phyloP scores from a whole-genome alignment of 1,284 basidiomycete species.

The Sanguinoderma infundibulare region DNA sequence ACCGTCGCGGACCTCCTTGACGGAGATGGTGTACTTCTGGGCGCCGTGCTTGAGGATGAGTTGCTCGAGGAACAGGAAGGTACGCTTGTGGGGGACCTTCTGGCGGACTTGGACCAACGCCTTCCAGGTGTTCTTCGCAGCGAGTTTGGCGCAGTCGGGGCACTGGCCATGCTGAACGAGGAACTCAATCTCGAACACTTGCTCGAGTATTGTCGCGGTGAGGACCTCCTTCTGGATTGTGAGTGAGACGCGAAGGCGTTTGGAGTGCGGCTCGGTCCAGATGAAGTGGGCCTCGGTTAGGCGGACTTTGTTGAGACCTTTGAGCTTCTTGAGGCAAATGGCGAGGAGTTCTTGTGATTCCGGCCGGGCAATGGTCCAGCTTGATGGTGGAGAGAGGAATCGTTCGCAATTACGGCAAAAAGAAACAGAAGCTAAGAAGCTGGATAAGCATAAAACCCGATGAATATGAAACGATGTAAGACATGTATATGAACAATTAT shows the following conservation, averaged over 20 bases:
- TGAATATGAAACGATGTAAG: too few species aligned
- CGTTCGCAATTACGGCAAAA: conserved; percentile 97
- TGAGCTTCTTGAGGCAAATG: conserved; percentile 92
- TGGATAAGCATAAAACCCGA: neutral
- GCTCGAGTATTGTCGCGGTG: conserved; percentile 94
- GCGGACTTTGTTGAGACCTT: conserved; percentile 92
- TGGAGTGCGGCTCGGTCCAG: conserved; percentile 99
- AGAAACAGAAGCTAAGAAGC: conserved; percentile 75
- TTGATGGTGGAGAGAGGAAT: conserved; percentile 89
- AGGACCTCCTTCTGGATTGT: conserved; percentile 99
- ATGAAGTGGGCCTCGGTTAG: conserved; percentile 98
- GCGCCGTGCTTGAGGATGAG: conserved; percentile 96
- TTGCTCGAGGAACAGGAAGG: conserved; percentile 97
- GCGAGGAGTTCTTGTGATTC: conserved; percentile 94
- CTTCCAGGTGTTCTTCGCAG: conserved; percentile 99
- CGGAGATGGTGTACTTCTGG: conserved; percentile 94
- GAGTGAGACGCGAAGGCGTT: conserved; percentile 90
- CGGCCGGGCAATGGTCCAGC: conserved; percentile 87
- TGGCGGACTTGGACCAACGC: conserved; percentile 97
- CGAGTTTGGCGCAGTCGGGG: conserved; percentile 90
- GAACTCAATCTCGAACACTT: conserved; percentile 97
- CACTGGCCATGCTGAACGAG: conserved; percentile 97
- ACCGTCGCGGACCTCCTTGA: conserved; percentile 94
- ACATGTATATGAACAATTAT: neutral
- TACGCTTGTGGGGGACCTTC: conserved; percentile 97